These are phyloP conservation scores for Lachnellula subtilissima DNA, from an alignment of 2,329 filamentous ascomycete species.

Conservation along the genomic window DNA sequence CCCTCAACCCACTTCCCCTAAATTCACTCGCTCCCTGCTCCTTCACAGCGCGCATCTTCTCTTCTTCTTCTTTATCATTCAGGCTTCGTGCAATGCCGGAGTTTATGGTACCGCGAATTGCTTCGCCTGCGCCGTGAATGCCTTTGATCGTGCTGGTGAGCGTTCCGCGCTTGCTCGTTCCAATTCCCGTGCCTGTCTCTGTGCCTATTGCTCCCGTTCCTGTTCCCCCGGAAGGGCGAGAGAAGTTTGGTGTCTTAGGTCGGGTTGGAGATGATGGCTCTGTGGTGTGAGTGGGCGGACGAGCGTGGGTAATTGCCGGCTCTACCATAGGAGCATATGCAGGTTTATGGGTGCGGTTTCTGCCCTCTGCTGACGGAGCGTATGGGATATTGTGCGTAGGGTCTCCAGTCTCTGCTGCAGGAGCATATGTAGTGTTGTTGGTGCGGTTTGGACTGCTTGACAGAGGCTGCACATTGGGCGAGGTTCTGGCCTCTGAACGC, in stretches of 20 bases:
- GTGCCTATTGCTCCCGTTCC: background rate
- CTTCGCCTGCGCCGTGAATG: constrained; percentile 22
- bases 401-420: background rate
- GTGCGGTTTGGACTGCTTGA: background rate
- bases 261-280: background rate
- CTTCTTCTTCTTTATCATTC: constrained; percentile 20
- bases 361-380: too few relatives aligned
- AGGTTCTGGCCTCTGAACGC: constrained; percentile 8
- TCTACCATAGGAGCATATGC: background rate
- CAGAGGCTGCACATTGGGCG: background rate
- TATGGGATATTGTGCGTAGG: background rate
- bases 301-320: too few relatives aligned
- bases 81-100: constrained; percentile 15
- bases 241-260: constrained; percentile 14
- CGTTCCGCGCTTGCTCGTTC: background rate
- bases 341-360: background rate
- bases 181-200: background rate
- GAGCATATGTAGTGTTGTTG: too few relatives aligned
- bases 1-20: constrained; percentile 19
- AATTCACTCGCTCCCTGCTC: constrained; percentile 22
- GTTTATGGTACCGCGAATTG: constrained; percentile 21
- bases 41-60: constrained; percentile 17
- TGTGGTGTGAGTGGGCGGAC: too few relatives aligned
- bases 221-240: background rate
- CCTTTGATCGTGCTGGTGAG: constrained; percentile 16